These are phyloP conservation scores for Xylaria sp. DNA, from an alignment of 495 filamentous ascomycete genomes.

Conservation along the genomic window DNA sequence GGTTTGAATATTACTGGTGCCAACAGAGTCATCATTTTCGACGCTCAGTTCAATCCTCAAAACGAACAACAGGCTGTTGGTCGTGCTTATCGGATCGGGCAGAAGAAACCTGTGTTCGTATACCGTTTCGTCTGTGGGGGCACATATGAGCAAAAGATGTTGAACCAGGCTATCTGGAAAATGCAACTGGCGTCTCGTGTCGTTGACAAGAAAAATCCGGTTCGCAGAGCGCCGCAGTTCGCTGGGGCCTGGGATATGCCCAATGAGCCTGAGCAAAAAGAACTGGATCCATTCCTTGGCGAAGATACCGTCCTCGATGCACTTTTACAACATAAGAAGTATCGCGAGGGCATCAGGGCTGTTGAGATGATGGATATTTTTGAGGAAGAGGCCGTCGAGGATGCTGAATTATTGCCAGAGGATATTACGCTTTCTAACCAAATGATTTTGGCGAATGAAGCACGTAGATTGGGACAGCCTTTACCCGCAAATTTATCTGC, in stretches of 20 bases:
- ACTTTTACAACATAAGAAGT: conserved; percentile 54
- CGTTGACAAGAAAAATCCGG: conserved; percentile 80
- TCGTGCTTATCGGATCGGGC: conserved; percentile 85
- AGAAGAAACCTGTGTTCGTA: conserved; percentile 82
- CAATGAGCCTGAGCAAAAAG: conserved; percentile 56
- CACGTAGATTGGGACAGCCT: conserved; percentile 33
- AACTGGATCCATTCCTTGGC: conserved; percentile 60
- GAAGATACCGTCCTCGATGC: conserved; percentile 77
- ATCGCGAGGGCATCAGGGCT: conserved; percentile 38
- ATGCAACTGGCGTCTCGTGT: conserved; percentile 77
- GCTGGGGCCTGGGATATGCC: conserved; percentile 65
- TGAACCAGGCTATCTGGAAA: conserved; percentile 80
- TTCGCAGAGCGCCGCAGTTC: conserved; percentile 60
- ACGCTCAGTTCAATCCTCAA: conserved; percentile 80
- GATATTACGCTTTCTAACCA: conserved; percentile 42
- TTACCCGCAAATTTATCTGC: not conserved
- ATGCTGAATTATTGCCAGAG: conserved; percentile 44
- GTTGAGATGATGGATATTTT: conserved; percentile 53
- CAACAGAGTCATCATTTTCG: conserved; percentile 88
- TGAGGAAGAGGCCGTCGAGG: conserved; percentile 51
- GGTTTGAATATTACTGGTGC: conserved; percentile 86
- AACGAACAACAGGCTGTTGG: conserved; percentile 90
- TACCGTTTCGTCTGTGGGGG: conserved; percentile 85
- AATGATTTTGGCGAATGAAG: conserved; percentile 36
- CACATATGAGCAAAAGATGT: conserved; percentile 76